Base-by-base conservation (phyloP, 176 grass and related monocot genomes). In the Olyra latifolia region DNA sequence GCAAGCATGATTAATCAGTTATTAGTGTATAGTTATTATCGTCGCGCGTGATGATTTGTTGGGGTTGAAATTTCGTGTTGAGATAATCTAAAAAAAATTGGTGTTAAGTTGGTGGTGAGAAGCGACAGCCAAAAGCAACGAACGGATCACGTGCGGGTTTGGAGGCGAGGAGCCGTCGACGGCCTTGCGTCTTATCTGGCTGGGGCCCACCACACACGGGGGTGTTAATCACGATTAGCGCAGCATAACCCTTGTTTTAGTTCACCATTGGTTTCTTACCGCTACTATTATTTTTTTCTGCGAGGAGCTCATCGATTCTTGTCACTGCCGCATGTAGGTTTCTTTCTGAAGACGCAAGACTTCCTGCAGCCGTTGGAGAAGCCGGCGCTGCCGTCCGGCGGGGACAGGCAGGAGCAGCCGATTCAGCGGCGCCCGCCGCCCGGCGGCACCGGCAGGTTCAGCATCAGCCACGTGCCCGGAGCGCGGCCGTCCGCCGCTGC, bases 341-440 rank as follows among this genome's bases (percentile, higher is more conserved):
- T 90, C 35, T 88, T 91, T 49, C 30, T 83, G 75, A 93, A 87
- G 87, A 97, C 93, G 62, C 93, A 93, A 71, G 90, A 97, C 53
- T 97, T 97, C 83, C 77, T 97, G 52, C 80, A 91, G 80, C 86
- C 93, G 11, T 16, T 89, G 83, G 93, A 91, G 85, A 82, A 57
- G 52, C 56, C 69, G 32, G 49, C 66, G 38, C 62, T 70, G 45
- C 19, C 62, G 24, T 25, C 79, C 59, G 65, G 20, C 22, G 74
- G 10, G 52, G 76, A 71, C 7, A 32, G 64, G 62, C 61, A 17
- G 39, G 61, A 13, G 4, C 84, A 49, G 19, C 58, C 23, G 23
- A 42, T 11, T 48, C 25, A 29, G 76, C 89, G 74, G 72, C 90
- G 79, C 74, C 71, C 82, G 56, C 71, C 91, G 52, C 85, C 90